Percentiles rank a stretch among this genome's conserved stretches.
Evolutionary conservation across 805 yeast species (phyloP).

Genomic region (Ogataea degrootiae): DNA sequence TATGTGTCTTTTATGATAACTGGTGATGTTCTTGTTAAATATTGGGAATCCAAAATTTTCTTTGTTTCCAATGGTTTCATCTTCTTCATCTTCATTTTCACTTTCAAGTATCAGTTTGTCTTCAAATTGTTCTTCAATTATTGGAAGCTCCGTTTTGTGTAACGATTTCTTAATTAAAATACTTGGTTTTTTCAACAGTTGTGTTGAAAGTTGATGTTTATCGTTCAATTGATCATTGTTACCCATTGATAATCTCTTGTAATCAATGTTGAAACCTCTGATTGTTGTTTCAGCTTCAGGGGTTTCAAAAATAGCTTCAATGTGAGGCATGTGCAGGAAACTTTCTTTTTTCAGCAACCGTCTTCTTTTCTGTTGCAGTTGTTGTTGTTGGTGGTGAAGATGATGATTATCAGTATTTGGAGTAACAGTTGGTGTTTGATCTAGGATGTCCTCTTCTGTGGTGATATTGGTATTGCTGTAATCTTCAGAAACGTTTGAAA

Average conservation of each 20-base stretch:
- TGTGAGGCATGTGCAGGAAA: conserved; percentile 17
- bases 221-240: neutral
- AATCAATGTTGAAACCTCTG: conserved; percentile 11
- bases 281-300: conserved; percentile 9
- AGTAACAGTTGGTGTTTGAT: neutral
- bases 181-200: neutral
- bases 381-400: no score
- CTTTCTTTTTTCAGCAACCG: conserved; percentile 27
- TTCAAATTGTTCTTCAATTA: conserved; percentile 4
- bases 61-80: neutral
- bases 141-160: neutral
- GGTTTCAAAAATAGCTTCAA: conserved; percentile 5
- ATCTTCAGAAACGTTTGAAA: conserved; percentile 9
- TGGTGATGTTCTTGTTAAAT: neutral
- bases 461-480: conserved; percentile 5
- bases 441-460: conserved; percentile 1
- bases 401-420: neutral
- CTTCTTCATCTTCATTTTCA: conserved; percentile 3
- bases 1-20: conserved; percentile 15
- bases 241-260: neutral
- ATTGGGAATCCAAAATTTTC: no score
- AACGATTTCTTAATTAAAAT: neutral
- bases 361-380: conserved; percentile 7
- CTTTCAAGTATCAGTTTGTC: conserved; percentile 2
- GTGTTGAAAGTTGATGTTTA: neutral